Evolutionary conservation across 768 basidiomycete species (phyloP), one percentile per base, ranked within the genome.

Genomic region (Terana coerulea): DNA sequence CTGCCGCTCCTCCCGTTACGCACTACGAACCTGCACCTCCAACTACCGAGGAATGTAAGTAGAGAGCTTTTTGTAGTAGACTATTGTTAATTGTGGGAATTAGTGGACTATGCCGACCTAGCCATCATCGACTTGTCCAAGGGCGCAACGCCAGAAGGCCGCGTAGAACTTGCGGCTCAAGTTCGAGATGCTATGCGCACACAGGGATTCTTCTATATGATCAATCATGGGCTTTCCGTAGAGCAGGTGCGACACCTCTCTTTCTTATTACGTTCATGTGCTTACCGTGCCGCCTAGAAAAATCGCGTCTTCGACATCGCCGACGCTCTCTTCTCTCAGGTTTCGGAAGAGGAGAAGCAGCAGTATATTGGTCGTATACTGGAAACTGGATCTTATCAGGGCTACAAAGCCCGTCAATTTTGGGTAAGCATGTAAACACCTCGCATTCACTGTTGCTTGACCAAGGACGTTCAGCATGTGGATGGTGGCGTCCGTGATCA

Each of bases 401-500:
- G 81, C 0, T 83, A 81, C 55, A 82, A 83, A 54, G 70, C 69
- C 6, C 72, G 74, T 11, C 69, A 76, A 50, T 77, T 75, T 45
- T 83, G 79, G 79, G 81, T 80, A 55, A 7, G 67, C 35, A n/a
- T n/a, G n/a, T n/a, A n/a, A n/a, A n/a, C n/a, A n/a, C n/a, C n/a
- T n/a, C n/a, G n/a, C n/a, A n/a, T n/a, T n/a, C n/a, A n/a, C n/a
- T n/a, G n/a, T n/a, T n/a, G n/a, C n/a, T n/a, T n/a, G n/a, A n/a
- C n/a, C n/a, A n/a, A n/a, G n/a, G n/a, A n/a, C n/a, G n/a, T 11
- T 25, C 47, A 86, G 84, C 78, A 80, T 43, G 77, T 86, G 39
- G 80, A 79, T 34, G 75, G 74, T 10, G 84, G 84, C 5, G 77
- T 86, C 22, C 73, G 65, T 15, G 85, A 87, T 59, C 81, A 84